Percentiles rank a stretch among this genome's conserved stretches.
Conservation (phyloP, 768 basidiomycete species). For the Tricholoma matsutake region DNA sequence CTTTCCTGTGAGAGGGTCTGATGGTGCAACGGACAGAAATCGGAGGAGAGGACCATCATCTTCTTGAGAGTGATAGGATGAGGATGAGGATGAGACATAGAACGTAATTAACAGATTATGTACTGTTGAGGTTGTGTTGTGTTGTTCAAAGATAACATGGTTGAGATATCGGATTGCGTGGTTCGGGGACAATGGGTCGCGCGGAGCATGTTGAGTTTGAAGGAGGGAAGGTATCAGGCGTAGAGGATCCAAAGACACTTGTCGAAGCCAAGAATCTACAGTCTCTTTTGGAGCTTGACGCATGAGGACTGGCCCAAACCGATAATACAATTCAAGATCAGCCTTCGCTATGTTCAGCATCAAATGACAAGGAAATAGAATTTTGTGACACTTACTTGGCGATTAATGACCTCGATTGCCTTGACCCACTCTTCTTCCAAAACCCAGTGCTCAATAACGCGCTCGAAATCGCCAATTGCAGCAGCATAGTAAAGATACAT, state of each 20-base stretch:
- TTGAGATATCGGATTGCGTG: conserved; percentile 90
- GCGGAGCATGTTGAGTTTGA: conserved; percentile 69
- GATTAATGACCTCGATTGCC: conserved; percentile 85
- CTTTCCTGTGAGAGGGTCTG: conserved; percentile 75
- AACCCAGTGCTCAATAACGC: conserved; percentile 90
- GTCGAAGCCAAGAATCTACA: conserved; percentile 90
- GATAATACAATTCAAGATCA: conserved; percentile 89
- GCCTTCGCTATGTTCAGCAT: conserved; percentile 42
- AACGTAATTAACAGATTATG: conserved; percentile 95
- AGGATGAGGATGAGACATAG: conserved; percentile 52
- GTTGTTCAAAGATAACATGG: conserved; percentile 77
- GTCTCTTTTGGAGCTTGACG: conserved; percentile 84
- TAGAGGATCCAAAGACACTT: conserved; percentile 72
- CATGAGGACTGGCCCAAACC: conserved; percentile 86
- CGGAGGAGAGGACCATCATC: conserved; percentile 79
- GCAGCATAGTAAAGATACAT: conserved; percentile 90
- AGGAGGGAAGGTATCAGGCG: conserved; percentile 88
- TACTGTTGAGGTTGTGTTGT: conserved; percentile 78
- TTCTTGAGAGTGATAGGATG: conserved; percentile 29
- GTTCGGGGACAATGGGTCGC: conserved; percentile 71
- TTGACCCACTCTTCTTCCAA: conserved; percentile 90
- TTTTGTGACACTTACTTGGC: conserved; percentile 57
- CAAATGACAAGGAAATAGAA: background rate
- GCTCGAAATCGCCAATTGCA: conserved; percentile 73
- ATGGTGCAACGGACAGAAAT: conserved; percentile 80